Base-by-base conservation (phyloP, 2,329 filamentous ascomycete genomes). In the Fusarium sp. region DNA sequence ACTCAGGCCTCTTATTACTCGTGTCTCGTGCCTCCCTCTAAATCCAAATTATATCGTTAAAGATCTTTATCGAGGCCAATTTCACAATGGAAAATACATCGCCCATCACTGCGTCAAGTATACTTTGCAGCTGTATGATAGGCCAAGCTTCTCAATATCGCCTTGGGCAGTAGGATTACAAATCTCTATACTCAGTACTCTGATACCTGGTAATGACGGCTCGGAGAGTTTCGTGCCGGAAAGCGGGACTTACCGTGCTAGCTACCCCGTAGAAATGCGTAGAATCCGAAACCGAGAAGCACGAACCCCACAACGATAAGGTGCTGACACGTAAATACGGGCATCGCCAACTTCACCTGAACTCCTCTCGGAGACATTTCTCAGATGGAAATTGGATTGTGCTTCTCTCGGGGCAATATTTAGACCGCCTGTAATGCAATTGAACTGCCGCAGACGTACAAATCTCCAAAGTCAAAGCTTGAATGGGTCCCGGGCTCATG, bases 351-450 rank as follows among this genome's bases (percentile, higher is more conserved):
- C 51, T 28, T 39, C 34, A n/a, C 14, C 7, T 1, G 0, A 13
- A 8, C 14, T 2, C 2, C 0, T 18, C 20, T 41, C 51, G 34
- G 51, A 41, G 34, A 55, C 51, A 28, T 17, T 22, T 39, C 15
- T 15, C 6, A 0, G 0, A 5, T 5, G 2, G 0, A n/a, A 6
- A 14, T 5, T 5, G 2, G 2, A 18, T 10, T 1, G 5, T 2
- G 1, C 3, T 13, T 14, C 4, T 18, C 4, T n/a, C 34, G 11
- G 34, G 3, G 6, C 8, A n/a, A n/a, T n/a, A 30, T 26, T 39
- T 30, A 55, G 34, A 13, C 51, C 51, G 34, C 4, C 17, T 12
- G 2, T 5, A 12, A 6, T 13, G 18, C 14, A 28, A 41, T 10
- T 6, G 6, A 41, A 28, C 2, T n/a, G 3, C 8, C 17, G 3